A percentile compares a stretch with the other conserved stretches of the same genome.
phyloP scores from a whole-genome alignment of 2,329 filamentous ascomycete species.

The Diaporthe humulicola region DNA sequence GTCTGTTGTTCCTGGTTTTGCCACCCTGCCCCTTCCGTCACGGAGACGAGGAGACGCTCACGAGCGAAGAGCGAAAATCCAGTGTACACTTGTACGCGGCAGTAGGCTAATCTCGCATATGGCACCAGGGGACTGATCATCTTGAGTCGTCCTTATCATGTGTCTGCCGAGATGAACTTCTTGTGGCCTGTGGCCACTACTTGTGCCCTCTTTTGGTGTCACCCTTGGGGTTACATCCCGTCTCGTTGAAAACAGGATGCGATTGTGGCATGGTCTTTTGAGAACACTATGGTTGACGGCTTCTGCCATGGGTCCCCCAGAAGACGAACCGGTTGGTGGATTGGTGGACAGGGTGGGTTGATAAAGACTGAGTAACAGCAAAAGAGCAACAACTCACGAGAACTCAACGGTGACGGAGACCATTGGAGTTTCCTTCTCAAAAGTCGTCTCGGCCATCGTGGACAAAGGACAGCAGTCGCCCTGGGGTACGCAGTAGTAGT shows the following conservation, averaged over 20 bases:
- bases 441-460: constrained; percentile 31
- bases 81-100: not conserved
- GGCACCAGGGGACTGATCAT: not conserved
- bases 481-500: not conserved
- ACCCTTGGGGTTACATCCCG: not conserved
- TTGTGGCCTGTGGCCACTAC: not conserved
- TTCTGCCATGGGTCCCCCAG: not conserved
- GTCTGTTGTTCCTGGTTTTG: not conserved
- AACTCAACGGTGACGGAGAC: constrained; percentile 72
- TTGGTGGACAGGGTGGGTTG: not conserved
- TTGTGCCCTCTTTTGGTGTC: not conserved
- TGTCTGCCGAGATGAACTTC: not conserved
- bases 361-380: not conserved
- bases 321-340: not conserved
- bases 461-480: not conserved
- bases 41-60: not conserved
- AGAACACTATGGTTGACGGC: not conserved
- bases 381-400: constrained; percentile 58
- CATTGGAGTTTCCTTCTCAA: constrained; percentile 42
- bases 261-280: constrained; percentile 10
- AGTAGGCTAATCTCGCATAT: not conserved
- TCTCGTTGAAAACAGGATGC: not conserved
- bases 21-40: not conserved
- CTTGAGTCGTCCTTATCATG: not conserved
- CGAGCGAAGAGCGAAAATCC: not conserved